Evolutionary conservation across 2,329 filamentous ascomycete species (phyloP), one percentile per base, ranked within the genome.

Genomic region (Cordyceps cicadae): DNA sequence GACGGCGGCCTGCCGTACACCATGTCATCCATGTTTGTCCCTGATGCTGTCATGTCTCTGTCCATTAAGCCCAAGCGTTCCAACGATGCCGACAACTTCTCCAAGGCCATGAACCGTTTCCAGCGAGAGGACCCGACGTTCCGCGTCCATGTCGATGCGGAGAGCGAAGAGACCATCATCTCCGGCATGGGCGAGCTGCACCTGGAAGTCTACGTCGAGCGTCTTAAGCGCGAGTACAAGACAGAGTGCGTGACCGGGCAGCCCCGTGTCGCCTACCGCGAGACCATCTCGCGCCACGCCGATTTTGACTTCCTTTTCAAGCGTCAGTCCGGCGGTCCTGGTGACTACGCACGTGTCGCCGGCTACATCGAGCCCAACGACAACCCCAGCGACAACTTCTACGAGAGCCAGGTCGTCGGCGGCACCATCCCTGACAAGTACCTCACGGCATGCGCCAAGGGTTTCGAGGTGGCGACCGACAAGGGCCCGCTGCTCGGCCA

Each of bases 41-140:
- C 94, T 9, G 94, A 99, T 72, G 90, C 94, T 34, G 94, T 99
- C 79, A 97, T 99, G 76, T 97, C 93, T 19, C 86, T 99, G 48
- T 97, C 92, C 24, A 97, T 99, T 80, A 92, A 90, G 76, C 94
- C 94, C 53, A 97, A 97, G 81, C 87, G 90, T 73, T 92, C 84
- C 72, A 94, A 90, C 73, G 93, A 99, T 70, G 87, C 88, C 62
- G 86, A 90, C 72, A 94, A 95, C 79, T 99, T 99, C 82, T 92
- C 88, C 71, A 99, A 99, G 79, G 94, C 94, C 67, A 97, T 99
- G 87, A 94, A 93, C 74, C 90, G 94, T 67, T 99, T 99, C 84
- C 93, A 97, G 77, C 89, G 94, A 65, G 94, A 99, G 77, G 94
- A 99, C 70, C 94, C 94, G 3, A 99, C 94, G 14, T 99, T 99